These are phyloP conservation scores for Physocladia obscura DNA, from an alignment of 192 early-diverging fungal genomes.

Conservation along the genomic window DNA sequence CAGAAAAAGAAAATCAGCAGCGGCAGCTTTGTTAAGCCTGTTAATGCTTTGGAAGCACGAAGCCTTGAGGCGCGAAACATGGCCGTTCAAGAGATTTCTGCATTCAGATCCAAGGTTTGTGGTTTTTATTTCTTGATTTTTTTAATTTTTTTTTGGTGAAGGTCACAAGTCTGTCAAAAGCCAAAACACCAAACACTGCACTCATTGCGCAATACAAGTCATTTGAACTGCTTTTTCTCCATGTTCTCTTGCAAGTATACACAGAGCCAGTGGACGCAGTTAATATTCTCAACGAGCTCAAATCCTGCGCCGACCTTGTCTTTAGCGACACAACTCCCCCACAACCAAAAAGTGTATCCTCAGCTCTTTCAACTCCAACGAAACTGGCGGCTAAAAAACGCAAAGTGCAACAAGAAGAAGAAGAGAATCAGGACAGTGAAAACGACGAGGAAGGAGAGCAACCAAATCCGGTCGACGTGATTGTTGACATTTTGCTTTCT, in stretches of 20 bases:
- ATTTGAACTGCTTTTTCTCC: constrained; percentile 73
- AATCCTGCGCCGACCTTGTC: constrained; percentile 71
- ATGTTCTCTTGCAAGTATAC: constrained; percentile 65
- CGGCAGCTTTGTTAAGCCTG: neutral
- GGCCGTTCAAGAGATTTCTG: constrained; percentile 21
- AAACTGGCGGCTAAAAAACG: constrained; percentile 31
- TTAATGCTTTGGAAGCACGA: constrained; percentile 10
- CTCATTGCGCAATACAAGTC: constrained; percentile 58
- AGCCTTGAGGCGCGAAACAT: constrained; percentile 22
- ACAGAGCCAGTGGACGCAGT: constrained; percentile 65
- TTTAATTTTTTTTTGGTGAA: too few relatives aligned
- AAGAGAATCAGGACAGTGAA: constrained; percentile 16
- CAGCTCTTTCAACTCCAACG: neutral
- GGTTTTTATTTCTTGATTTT: too few relatives aligned
- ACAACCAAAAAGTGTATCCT: constrained; percentile 25
- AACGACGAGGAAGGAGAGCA: constrained; percentile 59
- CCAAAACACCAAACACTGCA: neutral
- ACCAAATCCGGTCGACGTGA: constrained; percentile 83
- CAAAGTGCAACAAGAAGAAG: constrained; percentile 8
- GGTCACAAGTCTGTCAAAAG: neutral
- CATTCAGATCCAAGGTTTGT: constrained; percentile 8
- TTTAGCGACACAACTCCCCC: constrained; percentile 46
- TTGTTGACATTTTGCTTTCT: constrained; percentile 87
- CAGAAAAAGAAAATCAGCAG: neutral
- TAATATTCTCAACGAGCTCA: constrained; percentile 67